phyloP scores from a whole-genome alignment of 768 basidiomycete species.

The Tricholoma sp. region DNA sequence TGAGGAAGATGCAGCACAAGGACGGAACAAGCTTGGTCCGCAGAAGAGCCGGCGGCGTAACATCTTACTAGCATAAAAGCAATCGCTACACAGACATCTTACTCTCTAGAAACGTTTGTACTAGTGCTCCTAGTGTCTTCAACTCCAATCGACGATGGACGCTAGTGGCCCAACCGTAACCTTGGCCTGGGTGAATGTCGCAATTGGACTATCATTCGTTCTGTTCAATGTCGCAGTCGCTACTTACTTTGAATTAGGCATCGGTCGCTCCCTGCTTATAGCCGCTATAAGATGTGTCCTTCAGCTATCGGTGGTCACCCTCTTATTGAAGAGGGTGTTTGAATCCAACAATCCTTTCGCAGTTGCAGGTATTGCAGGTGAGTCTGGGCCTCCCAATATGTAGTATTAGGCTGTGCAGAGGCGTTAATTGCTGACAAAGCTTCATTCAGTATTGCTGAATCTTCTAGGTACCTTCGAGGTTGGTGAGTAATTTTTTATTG shows the following conservation, averaged over 20 bases:
- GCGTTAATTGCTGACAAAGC: neutral
- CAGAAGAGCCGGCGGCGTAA: neutral
- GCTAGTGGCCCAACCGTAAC: constrained; percentile 13
- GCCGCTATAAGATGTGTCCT: constrained; percentile 71
- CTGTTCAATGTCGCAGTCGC: constrained; percentile 67
- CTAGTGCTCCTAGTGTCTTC: neutral
- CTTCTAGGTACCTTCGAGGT: constrained; percentile 74
- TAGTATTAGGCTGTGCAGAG: neutral
- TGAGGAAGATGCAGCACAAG: neutral
- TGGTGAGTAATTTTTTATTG: constrained; percentile 35
- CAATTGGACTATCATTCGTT: constrained; percentile 70
- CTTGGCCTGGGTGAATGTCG: constrained; percentile 71
- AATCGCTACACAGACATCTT: no score
- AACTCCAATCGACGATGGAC: neutral
- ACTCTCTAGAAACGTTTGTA: no score
- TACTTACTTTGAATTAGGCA: constrained; percentile 54
- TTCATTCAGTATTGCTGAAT: constrained; percentile 57
- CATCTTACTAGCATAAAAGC: neutral
- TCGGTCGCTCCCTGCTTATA: constrained; percentile 62
- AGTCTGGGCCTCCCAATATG: constrained; percentile 23
- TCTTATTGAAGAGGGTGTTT: constrained; percentile 69
- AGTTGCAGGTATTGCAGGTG: constrained; percentile 69
- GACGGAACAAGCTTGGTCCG: neutral
- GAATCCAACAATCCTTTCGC: constrained; percentile 70
- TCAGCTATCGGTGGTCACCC: constrained; percentile 72